These are phyloP conservation scores for Penicillium dipodomyicola DNA, from an alignment of 495 filamentous ascomycete species.

Conservation along the genomic window DNA sequence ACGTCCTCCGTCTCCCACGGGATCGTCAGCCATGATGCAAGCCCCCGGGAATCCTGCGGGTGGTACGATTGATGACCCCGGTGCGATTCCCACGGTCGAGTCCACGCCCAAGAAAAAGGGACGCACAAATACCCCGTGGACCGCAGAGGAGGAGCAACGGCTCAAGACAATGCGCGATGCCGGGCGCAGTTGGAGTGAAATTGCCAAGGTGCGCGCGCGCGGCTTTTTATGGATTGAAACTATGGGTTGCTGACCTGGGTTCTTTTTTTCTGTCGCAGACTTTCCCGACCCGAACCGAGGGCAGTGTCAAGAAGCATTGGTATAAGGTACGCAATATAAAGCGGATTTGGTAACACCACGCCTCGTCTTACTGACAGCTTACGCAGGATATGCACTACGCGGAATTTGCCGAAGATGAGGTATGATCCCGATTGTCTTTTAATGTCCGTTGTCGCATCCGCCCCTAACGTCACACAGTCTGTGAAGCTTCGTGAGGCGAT, in stretches of 20 bases:
- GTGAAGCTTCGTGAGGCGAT: conserved; percentile 85
- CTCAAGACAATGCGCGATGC: conserved; percentile 91
- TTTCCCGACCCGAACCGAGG: conserved; percentile 90
- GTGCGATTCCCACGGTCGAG: conserved; percentile 33
- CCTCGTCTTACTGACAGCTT: conserved; percentile 26
- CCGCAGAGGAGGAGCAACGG: conserved; percentile 86
- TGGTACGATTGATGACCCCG: conserved; percentile 33
- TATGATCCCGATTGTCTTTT: conserved; percentile 42
- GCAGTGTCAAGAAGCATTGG: conserved; percentile 99
- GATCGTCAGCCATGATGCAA: conserved; percentile 38
- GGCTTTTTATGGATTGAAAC: background rate
- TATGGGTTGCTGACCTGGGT: conserved; percentile 10
- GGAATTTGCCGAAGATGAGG: conserved; percentile 97
- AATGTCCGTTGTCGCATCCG: conserved; percentile 13
- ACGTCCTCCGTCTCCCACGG: conserved; percentile 43
- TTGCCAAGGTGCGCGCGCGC: conserved; percentile 71
- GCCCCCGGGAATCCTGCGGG: conserved; percentile 27
- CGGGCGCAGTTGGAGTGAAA: conserved; percentile 93
- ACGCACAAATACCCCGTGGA: conserved; percentile 97
- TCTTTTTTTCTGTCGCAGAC: conserved; percentile 56
- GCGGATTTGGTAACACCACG: conserved; percentile 4
- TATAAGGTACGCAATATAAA: conserved; percentile 70
- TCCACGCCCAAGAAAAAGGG: conserved; percentile 80
- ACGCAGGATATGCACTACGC: conserved; percentile 96
- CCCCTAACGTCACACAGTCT: conserved; percentile 57